Evolutionary conservation across 2,329 filamentous ascomycete species (phyloP).

Genomic region (Magnaporthiopsis incrustans): DNA sequence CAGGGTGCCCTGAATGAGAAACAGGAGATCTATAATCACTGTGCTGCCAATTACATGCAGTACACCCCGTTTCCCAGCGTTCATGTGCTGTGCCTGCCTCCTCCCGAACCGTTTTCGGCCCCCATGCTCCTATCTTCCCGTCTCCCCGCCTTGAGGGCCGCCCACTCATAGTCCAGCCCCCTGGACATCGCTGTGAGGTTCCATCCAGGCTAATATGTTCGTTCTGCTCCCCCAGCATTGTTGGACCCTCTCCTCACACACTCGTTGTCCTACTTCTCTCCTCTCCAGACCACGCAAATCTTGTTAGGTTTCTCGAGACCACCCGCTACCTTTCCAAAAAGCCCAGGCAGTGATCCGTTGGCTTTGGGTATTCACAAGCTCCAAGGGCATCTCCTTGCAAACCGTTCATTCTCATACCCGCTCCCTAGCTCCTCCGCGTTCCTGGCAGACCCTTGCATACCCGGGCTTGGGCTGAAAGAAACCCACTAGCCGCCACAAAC

Average conservation of each 20-base stretch:
- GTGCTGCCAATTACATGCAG: neutral
- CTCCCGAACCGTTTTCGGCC: neutral
- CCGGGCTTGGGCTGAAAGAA: neutral
- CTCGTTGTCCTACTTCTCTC: no score
- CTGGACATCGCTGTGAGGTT: neutral
- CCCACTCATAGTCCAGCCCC: neutral
- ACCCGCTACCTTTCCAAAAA: no score
- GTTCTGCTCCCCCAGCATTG: no score
- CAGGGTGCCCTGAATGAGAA: no score
- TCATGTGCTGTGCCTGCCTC: neutral
- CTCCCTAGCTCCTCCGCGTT: slow-evolving; percentile 7
- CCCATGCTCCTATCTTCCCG: neutral
- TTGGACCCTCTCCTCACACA: no score
- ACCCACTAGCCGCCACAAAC: neutral
- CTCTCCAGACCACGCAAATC: no score
- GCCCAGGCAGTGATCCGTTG: neutral
- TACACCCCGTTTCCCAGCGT: no score
- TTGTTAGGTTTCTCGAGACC: no score
- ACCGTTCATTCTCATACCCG: neutral
- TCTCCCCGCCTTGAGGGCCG: no score
- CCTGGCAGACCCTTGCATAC: neutral
- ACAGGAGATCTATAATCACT: neutral
- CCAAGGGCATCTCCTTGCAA: neutral
- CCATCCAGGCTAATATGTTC: neutral
- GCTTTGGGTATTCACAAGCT: neutral